These are phyloP conservation scores for Plasmodium vinckei DNA, from an alignment of 169 alveolate genomes.

Conservation along the genomic window DNA sequence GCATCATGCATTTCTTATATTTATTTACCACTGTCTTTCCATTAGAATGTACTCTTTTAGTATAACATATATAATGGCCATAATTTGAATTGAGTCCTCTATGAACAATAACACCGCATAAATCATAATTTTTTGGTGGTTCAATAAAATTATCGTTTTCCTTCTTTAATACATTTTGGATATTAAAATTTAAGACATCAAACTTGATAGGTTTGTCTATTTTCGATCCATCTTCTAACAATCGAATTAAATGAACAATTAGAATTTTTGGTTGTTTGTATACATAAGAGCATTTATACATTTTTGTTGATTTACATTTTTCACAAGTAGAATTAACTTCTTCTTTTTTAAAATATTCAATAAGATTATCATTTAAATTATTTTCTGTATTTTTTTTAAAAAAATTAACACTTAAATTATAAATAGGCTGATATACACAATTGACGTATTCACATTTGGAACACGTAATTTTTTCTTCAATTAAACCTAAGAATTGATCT, in stretches of 20 bases:
- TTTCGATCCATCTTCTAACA: conserved; percentile 60
- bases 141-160: conserved; percentile 27
- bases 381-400: conserved; percentile 71
- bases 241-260: conserved; percentile 55
- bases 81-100: conserved; percentile 51
- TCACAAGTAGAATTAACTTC: conserved; percentile 74
- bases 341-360: conserved; percentile 68
- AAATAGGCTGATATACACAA: conserved; percentile 58
- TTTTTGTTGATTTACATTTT: conserved; percentile 65
- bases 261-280: conserved; percentile 62
- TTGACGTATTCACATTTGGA: conserved; percentile 65
- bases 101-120: conserved; percentile 63
- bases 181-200: conserved; percentile 27
- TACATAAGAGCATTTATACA: conserved; percentile 52
- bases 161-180: conserved; percentile 56
- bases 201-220: conserved; percentile 60
- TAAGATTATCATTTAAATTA: conserved; percentile 67
- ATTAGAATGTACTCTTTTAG: conserved; percentile 62
- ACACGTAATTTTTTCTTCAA: conserved; percentile 72
- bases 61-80: conserved; percentile 66
- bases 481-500: conserved; percentile 66
- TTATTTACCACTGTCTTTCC: conserved; percentile 43
- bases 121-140: conserved; percentile 33
- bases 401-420: conserved; percentile 64
- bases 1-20: not conserved